Percentiles rank a stretch among this genome's conserved stretches.
Evolutionary conservation across 1,284 basidiomycete species (phyloP).

Genomic region (Coniferiporia weirii): DNA sequence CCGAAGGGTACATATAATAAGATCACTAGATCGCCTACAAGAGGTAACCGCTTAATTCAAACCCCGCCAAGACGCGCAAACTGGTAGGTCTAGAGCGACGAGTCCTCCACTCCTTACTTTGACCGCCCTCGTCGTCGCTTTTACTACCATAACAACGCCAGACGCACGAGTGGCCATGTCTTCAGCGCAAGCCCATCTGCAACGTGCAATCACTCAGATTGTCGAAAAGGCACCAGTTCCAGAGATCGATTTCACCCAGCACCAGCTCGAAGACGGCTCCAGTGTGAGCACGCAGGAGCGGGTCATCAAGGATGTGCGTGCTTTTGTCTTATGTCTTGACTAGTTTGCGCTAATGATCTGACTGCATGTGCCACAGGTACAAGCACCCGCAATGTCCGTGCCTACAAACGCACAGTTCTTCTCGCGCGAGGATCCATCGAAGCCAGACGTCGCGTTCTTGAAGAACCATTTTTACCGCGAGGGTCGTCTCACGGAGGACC

Average conservation of each 20-base stretch:
- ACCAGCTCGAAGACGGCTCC: slow-evolving; percentile 84
- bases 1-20: no score
- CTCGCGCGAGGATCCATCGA: slow-evolving; percentile 74
- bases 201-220: slow-evolving; percentile 72
- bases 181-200: slow-evolving; percentile 46
- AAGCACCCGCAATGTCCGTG: slow-evolving; percentile 90
- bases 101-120: slow-evolving; percentile 1
- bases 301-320: slow-evolving; percentile 75
- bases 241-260: slow-evolving; percentile 84
- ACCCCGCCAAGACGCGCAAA: slow-evolving; percentile 13
- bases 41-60: slow-evolving; percentile 11
- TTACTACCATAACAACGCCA: slow-evolving; percentile 6
- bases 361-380: slow-evolving; percentile 52
- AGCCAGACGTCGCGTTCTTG: slow-evolving; percentile 94
- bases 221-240: slow-evolving; percentile 57
- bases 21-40: neutral
- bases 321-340: neutral
- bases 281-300: slow-evolving; percentile 83
- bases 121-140: neutral
- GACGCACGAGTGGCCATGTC: slow-evolving; percentile 15
- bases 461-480: slow-evolving; percentile 99
- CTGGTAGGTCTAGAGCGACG: neutral
- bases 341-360: neutral
- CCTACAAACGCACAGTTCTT: slow-evolving; percentile 95
- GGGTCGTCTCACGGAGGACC: slow-evolving; percentile 86